Conservation (phyloP, 2,329 filamentous ascomycete species). For the Sarocladium kiliense region DNA sequence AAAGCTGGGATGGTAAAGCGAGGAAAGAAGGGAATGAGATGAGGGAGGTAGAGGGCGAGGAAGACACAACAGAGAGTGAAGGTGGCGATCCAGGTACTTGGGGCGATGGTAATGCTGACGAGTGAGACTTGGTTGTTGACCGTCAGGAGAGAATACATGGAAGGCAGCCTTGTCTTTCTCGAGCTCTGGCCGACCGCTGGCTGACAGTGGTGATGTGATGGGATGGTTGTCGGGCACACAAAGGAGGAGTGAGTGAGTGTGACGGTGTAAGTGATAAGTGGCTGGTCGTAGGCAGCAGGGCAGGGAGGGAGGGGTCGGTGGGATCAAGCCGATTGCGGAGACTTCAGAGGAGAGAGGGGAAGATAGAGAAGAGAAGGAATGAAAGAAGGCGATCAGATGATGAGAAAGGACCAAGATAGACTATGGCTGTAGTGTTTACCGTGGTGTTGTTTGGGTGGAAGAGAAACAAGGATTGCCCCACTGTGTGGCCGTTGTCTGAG, state of each 20-base stretch:
- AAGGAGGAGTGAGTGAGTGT: neutral
- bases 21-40: conserved; percentile 28
- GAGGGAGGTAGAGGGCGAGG: conserved; percentile 41
- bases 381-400: neutral
- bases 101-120: conserved; percentile 53
- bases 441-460: no score
- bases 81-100: conserved; percentile 51
- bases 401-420: neutral
- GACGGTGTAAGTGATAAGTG: conserved; percentile 2
- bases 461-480: neutral
- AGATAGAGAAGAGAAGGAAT: neutral
- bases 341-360: neutral
- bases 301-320: neutral
- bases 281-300: neutral
- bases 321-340: neutral
- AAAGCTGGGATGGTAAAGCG: conserved; percentile 26
- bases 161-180: conserved; percentile 9
- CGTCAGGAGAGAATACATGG: conserved; percentile 55
- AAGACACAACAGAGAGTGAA: conserved; percentile 46
- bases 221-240: neutral
- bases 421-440: neutral
- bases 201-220: neutral
- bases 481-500: neutral
- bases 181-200: neutral
- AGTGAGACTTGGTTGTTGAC: conserved; percentile 59